Base-by-base conservation (phyloP, 2,329 filamentous ascomycete genomes). In the Penicillium vulpinum region DNA sequence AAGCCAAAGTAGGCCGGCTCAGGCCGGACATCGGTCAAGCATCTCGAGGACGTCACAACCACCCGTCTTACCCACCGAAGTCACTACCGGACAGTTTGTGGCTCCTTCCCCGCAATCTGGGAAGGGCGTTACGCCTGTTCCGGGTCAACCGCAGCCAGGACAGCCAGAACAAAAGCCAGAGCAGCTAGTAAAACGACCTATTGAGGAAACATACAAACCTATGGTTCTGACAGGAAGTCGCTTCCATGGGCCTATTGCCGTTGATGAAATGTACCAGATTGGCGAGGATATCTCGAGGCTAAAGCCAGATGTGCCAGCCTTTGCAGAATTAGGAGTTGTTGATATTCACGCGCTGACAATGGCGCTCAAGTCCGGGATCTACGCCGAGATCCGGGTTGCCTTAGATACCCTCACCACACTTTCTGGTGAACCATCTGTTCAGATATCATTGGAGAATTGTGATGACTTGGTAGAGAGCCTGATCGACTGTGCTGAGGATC, bases 301-400 rank as follows among this genome's bases (percentile, higher is more conserved):
- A 66, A 90, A 87, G 67, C 91, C 92, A 0, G 88, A 90, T 55
- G 81, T 92, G 36, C 93, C 94, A 0, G 78, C 81, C 2, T 81
- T 92, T 18, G 79, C 83, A 22, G 92, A 97, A 66, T 81, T 97
- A 51, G 94, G 93, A 9, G 83, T 91, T 21, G 90, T 97, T 61
- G 93, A 99, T 69, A 88, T 97, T 28, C 88, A 92, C 63, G 92
- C 93, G 21, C 81, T 99, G 39, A 96, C 88, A 0, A 89, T 92
- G 79, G 92, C 91, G 67, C 79, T 99, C 36, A 92, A 96, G 70
- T 95, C 90, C 53, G 93, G 93, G 0, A 89, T 97, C 41, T 88
- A 92, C 66, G 87, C 87, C 5, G 94, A 99, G 75, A 88, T 96
- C n/a, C 87, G 93, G 10, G 77, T 96, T 60, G 93, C 93, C 2